Conservation (phyloP, 2,329 filamentous ascomycete species). For the Trichoderma sp. region DNA sequence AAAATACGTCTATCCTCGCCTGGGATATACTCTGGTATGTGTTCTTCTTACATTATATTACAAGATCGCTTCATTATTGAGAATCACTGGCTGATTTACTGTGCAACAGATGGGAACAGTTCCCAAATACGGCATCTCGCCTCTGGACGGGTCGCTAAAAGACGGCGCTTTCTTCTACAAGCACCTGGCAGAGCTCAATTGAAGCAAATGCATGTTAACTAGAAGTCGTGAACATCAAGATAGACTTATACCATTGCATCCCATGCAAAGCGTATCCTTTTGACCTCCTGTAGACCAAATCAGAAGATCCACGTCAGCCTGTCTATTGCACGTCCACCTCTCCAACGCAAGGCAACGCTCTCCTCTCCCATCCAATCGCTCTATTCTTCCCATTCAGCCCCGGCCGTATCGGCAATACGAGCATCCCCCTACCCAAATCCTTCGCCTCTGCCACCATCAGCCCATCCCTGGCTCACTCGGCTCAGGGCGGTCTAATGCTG, state of each 20-base stretch:
- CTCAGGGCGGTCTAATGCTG: constrained; percentile 9
- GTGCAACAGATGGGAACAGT: constrained; percentile 14
- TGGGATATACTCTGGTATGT: constrained; percentile 25
- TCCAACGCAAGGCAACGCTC: neutral
- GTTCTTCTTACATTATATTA: too few species aligned
- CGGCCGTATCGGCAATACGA: constrained; percentile 9
- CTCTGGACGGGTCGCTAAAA: constrained; percentile 18
- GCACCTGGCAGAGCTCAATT: neutral
- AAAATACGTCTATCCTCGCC: constrained; percentile 24
- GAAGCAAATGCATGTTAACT: neutral
- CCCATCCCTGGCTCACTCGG: neutral
- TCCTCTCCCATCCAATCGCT: neutral
- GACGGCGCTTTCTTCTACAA: constrained; percentile 29
- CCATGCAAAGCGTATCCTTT: neutral
- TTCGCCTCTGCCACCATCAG: constrained; percentile 8
- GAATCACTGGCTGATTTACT: neutral
- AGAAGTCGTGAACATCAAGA: neutral
- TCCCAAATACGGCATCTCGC: constrained; percentile 28
- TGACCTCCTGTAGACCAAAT: neutral
- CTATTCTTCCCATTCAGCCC: neutral
- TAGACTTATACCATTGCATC: neutral
- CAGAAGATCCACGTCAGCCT: neutral
- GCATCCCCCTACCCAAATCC: neutral
- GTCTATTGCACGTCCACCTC: neutral
- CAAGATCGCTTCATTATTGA: too few species aligned